These are phyloP conservation scores for Metschnikowia shivogae DNA, from an alignment of 805 yeast genomes.

Conservation along the genomic window DNA sequence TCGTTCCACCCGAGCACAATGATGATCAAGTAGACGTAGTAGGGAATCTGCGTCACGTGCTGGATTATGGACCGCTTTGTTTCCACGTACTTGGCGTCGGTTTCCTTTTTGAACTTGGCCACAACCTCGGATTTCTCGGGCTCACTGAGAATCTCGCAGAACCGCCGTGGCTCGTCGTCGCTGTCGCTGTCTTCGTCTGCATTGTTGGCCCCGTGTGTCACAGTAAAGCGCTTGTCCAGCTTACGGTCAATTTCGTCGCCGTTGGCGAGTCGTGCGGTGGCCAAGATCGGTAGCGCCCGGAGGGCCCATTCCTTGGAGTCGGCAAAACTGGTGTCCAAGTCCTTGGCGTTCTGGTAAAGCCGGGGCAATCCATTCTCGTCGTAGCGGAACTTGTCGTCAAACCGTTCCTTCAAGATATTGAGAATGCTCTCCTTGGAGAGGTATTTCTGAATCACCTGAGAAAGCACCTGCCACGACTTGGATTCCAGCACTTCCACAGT, in stretches of 20 bases:
- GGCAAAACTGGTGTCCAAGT: slow-evolving; percentile 63
- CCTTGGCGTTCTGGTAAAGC: slow-evolving; percentile 69
- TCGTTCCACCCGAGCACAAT: slow-evolving; percentile 92
- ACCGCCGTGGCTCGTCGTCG: slow-evolving; percentile 31
- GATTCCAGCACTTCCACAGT: slow-evolving; percentile 44
- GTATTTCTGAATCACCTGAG: slow-evolving; percentile 54
- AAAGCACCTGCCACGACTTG: slow-evolving; percentile 63
- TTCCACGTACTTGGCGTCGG: slow-evolving; percentile 77
- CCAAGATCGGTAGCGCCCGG: slow-evolving; percentile 53
- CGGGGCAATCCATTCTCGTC: slow-evolving; percentile 80
- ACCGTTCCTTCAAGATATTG: slow-evolving; percentile 65
- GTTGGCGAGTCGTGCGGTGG: slow-evolving; percentile 49
- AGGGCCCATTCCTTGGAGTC: slow-evolving; percentile 58
- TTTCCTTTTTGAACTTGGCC: slow-evolving; percentile 63
- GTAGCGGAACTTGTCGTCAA: slow-evolving; percentile 79
- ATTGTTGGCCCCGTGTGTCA: slow-evolving; percentile 36
- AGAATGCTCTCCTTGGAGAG: slow-evolving; percentile 64
- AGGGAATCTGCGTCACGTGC: slow-evolving; percentile 75
- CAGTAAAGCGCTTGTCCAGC: slow-evolving; percentile 25
- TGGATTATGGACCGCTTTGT: slow-evolving; percentile 83
- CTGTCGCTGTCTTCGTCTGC: slow-evolving; percentile 17
- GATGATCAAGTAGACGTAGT: slow-evolving; percentile 70
- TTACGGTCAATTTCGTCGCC: slow-evolving; percentile 61
- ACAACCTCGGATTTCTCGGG: slow-evolving; percentile 54
- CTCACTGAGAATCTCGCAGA: slow-evolving; percentile 55